A percentile compares a stretch with the other conserved stretches of the same genome.
These are phyloP conservation scores for Prosopis cineraria DNA, from an alignment of 306 rosid genomes.

Conservation along the genomic window DNA sequence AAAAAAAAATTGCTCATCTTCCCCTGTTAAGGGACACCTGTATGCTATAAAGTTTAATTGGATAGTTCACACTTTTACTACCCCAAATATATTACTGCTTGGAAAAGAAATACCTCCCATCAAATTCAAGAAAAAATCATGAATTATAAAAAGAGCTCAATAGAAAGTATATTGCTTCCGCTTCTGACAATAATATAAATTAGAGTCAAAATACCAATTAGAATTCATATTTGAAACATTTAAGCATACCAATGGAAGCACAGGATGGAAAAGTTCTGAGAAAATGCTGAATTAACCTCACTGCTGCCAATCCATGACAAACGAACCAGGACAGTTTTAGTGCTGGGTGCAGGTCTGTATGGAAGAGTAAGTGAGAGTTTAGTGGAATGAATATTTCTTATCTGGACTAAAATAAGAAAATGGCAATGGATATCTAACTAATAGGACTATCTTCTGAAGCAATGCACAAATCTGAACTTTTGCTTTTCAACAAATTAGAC, in stretches of 20 bases:
- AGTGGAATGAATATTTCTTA: background rate
- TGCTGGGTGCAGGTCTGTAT: constrained; percentile 54
- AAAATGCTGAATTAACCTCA: constrained; percentile 72
- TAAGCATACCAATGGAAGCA: constrained; percentile 84
- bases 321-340: constrained; percentile 72
- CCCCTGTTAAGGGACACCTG: background rate
- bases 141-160: constrained; percentile 8
- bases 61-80: background rate
- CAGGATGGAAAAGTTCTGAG: constrained; percentile 80
- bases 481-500: background rate
- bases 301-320: constrained; percentile 83
- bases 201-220: constrained; percentile 5
- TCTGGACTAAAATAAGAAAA: constrained; percentile 17
- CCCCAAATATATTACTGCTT: background rate
- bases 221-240: background rate
- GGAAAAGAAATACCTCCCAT: background rate
- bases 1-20: constrained; percentile 7
- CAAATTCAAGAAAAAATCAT: constrained; percentile 8
- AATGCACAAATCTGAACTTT: background rate
- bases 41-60: background rate
- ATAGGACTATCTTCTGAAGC: background rate
- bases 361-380: constrained; percentile 15
- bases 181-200: constrained; percentile 4
- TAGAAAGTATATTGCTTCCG: constrained; percentile 1
- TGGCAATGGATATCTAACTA: background rate